A percentile compares a stretch with the other conserved stretches of the same genome.
Conservation (phyloP, 2,329 filamentous ascomycete genomes). For the Ophiostoma triangulosporum region DNA sequence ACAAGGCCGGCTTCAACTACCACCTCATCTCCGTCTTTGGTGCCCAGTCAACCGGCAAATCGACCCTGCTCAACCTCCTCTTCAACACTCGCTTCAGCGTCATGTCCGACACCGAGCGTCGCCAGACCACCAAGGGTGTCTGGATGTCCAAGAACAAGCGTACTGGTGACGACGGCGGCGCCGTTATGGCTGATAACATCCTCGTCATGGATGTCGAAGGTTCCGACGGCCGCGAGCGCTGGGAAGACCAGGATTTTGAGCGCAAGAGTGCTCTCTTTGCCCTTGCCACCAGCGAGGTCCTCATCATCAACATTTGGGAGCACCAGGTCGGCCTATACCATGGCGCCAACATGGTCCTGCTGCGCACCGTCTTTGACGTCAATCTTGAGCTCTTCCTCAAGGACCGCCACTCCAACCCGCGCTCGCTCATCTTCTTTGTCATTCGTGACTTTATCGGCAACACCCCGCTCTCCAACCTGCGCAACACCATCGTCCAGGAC, state of each 20-base stretch:
- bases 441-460: conserved; percentile 93
- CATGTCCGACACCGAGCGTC: conserved; percentile 88
- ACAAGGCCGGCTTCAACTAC: conserved; percentile 92
- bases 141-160: conserved; percentile 98
- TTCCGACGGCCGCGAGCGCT: conserved; percentile 88
- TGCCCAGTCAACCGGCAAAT: conserved; percentile 97
- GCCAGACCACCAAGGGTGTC: conserved; percentile 97
- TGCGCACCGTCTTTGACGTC: conserved; percentile 98
- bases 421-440: conserved; percentile 94
- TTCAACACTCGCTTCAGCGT: conserved; percentile 95
- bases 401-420: conserved; percentile 79
- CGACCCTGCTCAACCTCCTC: conserved; percentile 86
- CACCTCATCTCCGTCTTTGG: conserved; percentile 98
- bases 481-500: conserved; percentile 81
- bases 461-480: conserved; percentile 80
- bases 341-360: conserved; percentile 93
- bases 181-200: conserved; percentile 91
- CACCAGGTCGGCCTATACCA: conserved; percentile 97
- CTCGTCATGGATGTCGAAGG: conserved; percentile 99
- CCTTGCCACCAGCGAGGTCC: conserved; percentile 89
- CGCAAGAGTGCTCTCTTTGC: conserved; percentile 96
- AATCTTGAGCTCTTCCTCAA: conserved; percentile 95
- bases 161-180: conserved; percentile 29
- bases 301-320: conserved; percentile 99
- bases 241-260: conserved; percentile 98